Percentiles rank a stretch among this genome's conserved stretches.
Evolutionary conservation across 495 filamentous ascomycete genomes (phyloP).

Genomic region (Penicillium longicatenatum): DNA sequence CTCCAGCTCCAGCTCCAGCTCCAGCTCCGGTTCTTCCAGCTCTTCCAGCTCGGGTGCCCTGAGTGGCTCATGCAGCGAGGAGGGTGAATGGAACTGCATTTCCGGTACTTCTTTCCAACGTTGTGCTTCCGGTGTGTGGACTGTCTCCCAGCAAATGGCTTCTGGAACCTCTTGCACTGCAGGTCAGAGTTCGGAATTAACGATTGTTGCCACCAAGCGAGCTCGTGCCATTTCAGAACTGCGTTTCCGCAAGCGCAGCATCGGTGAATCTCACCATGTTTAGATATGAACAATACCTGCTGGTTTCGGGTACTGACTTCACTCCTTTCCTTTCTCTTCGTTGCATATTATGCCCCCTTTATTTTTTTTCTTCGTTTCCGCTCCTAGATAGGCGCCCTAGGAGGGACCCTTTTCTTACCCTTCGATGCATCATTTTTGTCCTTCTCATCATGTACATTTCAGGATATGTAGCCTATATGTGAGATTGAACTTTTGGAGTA

Average conservation of each 20-base stretch:
- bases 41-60: slow-evolving; percentile 24
- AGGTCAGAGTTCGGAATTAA: slow-evolving; percentile 51
- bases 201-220: slow-evolving; percentile 30
- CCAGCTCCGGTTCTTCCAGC: slow-evolving; percentile 11
- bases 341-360: slow-evolving; percentile 8
- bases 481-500: slow-evolving; percentile 1
- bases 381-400: slow-evolving; percentile 9
- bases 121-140: slow-evolving; percentile 66
- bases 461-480: slow-evolving; percentile 12
- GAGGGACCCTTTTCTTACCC: slow-evolving; percentile 22
- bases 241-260: slow-evolving; percentile 35
- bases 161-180: slow-evolving; percentile 59
- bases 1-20: background rate
- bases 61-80: slow-evolving; percentile 41
- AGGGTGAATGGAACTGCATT: slow-evolving; percentile 65
- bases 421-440: slow-evolving; percentile 20
- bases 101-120: slow-evolving; percentile 58
- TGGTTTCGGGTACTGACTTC: slow-evolving; percentile 20
- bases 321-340: slow-evolving; percentile 6
- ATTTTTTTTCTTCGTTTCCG: slow-evolving; percentile 17
- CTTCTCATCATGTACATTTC: slow-evolving; percentile 29
- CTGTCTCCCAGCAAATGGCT: slow-evolving; percentile 52
- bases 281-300: slow-evolving; percentile 23
- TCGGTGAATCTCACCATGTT: slow-evolving; percentile 25
- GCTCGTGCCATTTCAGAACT: slow-evolving; percentile 34